Evolutionary conservation across 495 filamentous ascomycete species (phyloP), one percentile per base, ranked within the genome.

Genomic region (Delitschia confertaspora): DNA sequence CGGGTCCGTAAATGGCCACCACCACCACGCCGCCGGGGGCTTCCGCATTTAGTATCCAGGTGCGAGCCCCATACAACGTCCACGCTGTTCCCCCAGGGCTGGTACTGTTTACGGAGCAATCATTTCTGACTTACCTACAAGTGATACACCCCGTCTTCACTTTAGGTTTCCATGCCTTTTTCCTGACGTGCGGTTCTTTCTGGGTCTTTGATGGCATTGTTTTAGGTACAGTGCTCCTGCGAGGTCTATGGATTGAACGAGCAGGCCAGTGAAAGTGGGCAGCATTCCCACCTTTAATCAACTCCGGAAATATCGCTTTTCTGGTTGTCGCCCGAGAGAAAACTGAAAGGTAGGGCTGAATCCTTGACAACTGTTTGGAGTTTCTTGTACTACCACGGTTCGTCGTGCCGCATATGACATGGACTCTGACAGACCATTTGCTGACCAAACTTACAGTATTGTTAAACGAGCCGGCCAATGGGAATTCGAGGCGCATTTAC

Each of bases 101-200:
- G n/a, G n/a, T n/a, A n/a, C n/a, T n/a, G n/a, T n/a, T n/a, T n/a
- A n/a, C n/a, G n/a, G n/a, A n/a, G n/a, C n/a, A n/a, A n/a, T n/a
- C n/a, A n/a, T n/a, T 18, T 27, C 2, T n/a, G 13, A 54, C 51
- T 36, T 19, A 54, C 51, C 51, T 48, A 30, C 51, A 54, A 18
- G 51, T 54, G 5, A 49, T 41, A 22, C 51, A 54, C 6, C 51
- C 51, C 5, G 45, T 54, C 45, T 44, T 54, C 8, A 34, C 32
- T 33, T 54, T 54, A 7, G 51, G 45, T 31, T 39, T 48, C 51
- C 51, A 54, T 9, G 21, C 20, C 39, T 54, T 54, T 22, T 49
- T 48, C 13, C 51, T 33, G 6, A 37, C n/a, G 3, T 42, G 32
- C 5, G 22, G 29, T 19, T 43, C 40, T 32, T 47, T 53, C 16